Base-by-base conservation (phyloP, 352 stramenopile species). In the Pythium chondricola region DNA sequence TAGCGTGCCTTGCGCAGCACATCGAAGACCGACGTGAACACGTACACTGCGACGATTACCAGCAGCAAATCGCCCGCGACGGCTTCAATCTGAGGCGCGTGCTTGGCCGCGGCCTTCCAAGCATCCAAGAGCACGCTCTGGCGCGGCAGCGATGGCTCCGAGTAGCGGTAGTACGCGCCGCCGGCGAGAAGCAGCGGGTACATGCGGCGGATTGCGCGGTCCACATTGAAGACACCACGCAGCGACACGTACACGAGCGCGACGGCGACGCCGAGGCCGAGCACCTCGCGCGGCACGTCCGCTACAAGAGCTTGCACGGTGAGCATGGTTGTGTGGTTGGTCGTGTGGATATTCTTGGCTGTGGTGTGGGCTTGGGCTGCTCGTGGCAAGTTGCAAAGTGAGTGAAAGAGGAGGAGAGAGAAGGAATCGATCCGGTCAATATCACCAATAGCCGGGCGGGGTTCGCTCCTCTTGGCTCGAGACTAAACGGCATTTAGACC, bases 211-310 rank as follows among this genome's bases (percentile, higher is more conserved):
- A 89, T 71, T 32, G 67, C 2, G 35, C 78, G 72, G 53, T 89
- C 78, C 38, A 85, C 71, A 56, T 89, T 89, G 67, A 71, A 70
- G 48, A 89, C 49, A 16, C 61, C 52, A 39, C 78, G 74, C 21
- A 87, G 65, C 22, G 78, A 82, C 18, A 83, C 59, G 51, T 89
- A 89, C 20, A 83, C 37, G 17, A 69, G 51, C 7, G 61, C 54
- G 6, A 56, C 71, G n/a, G 77, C 56, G 8, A 53, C 56, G 44
- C 63, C 74, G 41, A 59, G 45, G 10, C 48, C 56, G 9, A 74
- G 17, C 39, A 57, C 45, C 42, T 78, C 61, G 38, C 69, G 58
- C 0, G 56, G 46, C 20, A 76, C 58, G 10, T 52, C 35, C 4
- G 61, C 44, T 0, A 62, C 25, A 27, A 73, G 60, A 8, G 51